Evolutionary conservation across 1,284 basidiomycete genomes (phyloP).

Genomic region (Malassezia dermatis): DNA sequence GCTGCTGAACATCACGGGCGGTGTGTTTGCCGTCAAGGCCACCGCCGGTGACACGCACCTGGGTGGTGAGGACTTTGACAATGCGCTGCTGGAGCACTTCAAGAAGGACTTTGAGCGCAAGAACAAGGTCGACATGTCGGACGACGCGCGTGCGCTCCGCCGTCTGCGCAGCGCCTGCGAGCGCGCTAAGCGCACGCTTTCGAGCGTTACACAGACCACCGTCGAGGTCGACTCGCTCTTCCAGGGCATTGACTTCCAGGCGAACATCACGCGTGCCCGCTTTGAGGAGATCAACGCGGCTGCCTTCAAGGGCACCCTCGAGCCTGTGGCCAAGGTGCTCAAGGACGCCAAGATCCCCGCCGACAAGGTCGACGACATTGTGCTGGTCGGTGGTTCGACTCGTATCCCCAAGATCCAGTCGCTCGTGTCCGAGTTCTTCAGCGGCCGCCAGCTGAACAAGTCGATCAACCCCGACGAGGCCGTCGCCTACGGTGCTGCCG

Average conservation of each 20-base stretch:
- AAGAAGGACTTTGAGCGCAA: constrained; percentile 62
- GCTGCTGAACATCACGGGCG: constrained; percentile 57
- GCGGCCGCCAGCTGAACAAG: constrained; percentile 95
- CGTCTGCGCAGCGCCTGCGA: constrained; percentile 94
- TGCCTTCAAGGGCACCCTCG: constrained; percentile 91
- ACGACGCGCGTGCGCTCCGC: constrained; percentile 85
- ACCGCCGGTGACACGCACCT: constrained; percentile 55
- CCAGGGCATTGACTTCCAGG: constrained; percentile 58
- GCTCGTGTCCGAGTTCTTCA: constrained; percentile 94
- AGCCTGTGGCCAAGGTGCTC: constrained; percentile 96
- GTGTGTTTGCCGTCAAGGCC: constrained; percentile 60
- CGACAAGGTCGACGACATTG: constrained; percentile 97
- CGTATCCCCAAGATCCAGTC: constrained; percentile 99
- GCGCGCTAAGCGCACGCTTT: constrained; percentile 97
- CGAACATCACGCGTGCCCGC: constrained; percentile 61
- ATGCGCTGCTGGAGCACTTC: constrained; percentile 81
- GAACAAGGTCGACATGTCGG: constrained; percentile 77
- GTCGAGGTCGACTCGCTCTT: constrained; percentile 97
- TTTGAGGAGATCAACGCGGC: constrained; percentile 97
- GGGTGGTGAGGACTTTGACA: constrained; percentile 94
- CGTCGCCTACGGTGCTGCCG: constrained; percentile 50
- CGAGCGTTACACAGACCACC: constrained; percentile 93
- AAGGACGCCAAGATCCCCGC: constrained; percentile 96
- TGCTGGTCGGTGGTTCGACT: constrained; percentile 97
- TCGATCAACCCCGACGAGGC: constrained; percentile 56